These are phyloP conservation scores for Ananas comosus DNA, from an alignment of 176 grass and related monocot genomes.

Conservation along the genomic window DNA sequence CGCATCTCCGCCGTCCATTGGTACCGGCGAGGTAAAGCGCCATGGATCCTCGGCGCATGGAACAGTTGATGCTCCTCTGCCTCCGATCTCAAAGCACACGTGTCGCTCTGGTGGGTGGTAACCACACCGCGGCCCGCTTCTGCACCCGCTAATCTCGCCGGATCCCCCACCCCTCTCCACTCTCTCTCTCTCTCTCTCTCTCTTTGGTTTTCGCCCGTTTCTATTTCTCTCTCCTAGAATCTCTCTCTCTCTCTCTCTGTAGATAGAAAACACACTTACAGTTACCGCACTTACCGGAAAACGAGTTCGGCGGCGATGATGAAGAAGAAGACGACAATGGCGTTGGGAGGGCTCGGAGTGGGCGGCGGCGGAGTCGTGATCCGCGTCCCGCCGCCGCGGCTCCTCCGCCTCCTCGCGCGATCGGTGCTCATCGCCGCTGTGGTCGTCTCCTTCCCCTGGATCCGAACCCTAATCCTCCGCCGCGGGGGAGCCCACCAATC, in stretches of 20 bases:
- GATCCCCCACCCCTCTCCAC: neutral
- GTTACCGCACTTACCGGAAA: neutral
- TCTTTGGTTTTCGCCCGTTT: neutral
- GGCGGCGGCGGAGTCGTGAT: slow-evolving; percentile 5
- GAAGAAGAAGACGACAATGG: slow-evolving; percentile 8
- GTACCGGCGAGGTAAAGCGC: neutral
- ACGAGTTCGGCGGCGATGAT: neutral
- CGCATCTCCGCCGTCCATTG: neutral
- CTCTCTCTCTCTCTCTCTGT: slow-evolving; percentile 6
- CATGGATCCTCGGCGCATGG: slow-evolving; percentile 30
- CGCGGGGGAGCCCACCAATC: neutral
- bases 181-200: slow-evolving; percentile 6
- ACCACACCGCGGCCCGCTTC: slow-evolving; percentile 52
- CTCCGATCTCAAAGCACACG: slow-evolving; percentile 26
- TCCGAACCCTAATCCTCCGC: neutral
- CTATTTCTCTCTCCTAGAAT: slow-evolving; percentile 5
- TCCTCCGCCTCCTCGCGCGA: slow-evolving; percentile 19
- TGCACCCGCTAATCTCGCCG: slow-evolving; percentile 31
- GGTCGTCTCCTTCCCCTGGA: slow-evolving; percentile 26
- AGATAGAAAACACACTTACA: slow-evolving; percentile 16
- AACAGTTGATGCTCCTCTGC: slow-evolving; percentile 34
- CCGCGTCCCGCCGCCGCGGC: slow-evolving; percentile 13
- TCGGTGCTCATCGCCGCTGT: slow-evolving; percentile 23
- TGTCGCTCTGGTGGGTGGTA: slow-evolving; percentile 40
- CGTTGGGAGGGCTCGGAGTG: neutral